Evolutionary conservation across 805 yeast genomes (phyloP), one percentile per base, ranked within the genome.

Genomic region (Kodamaea kakaduensis): DNA sequence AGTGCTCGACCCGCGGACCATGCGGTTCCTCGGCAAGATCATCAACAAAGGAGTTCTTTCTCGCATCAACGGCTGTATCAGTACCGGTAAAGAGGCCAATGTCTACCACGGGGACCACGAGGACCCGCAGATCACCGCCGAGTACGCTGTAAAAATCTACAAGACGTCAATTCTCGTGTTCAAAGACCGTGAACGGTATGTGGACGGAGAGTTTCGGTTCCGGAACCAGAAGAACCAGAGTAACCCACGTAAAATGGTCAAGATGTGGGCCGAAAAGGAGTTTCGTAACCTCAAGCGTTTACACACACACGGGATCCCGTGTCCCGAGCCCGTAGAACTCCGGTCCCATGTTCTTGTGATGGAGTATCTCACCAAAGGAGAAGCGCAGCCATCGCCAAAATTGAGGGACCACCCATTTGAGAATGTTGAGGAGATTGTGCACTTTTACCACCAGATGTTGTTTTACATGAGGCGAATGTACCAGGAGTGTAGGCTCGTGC

Each of bases 11-110:
- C 97, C 97, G 4, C 73, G 97, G 43, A 93, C 99, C 0, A 70
- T 89, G 65, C 69, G 77, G 48, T 90, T 90, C 52, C 67, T 93
- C 36, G 78, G 81, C 35, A 86, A 85, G 42, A 69, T 93, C 56
- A 81, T 86, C 58, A 84, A 80, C 51, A 81, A 84, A 48, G 96
- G 96, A 3, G 73, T 85, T 5, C 77, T 93, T 21, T 78, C 93
- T 2, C 78, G 84, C 46, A 81, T 93, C 50, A 86, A 89, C 49
- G 98, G 98, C 9, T 93, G 97, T 56, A 71, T 93, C 32, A 80
- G 93, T 50, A 93, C 98, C 0, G 99, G 99, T 31, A 93, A 93
- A 58, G 99, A 93, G 59, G 98, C 98, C n/a, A 93, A 93, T 52
- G 97, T 93, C 0, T 93, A 93, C 56, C 73, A 66, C 42, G 73